Conservation (phyloP, 176 grass and related monocot genomes). For the Bonia amplexicaulis region DNA sequence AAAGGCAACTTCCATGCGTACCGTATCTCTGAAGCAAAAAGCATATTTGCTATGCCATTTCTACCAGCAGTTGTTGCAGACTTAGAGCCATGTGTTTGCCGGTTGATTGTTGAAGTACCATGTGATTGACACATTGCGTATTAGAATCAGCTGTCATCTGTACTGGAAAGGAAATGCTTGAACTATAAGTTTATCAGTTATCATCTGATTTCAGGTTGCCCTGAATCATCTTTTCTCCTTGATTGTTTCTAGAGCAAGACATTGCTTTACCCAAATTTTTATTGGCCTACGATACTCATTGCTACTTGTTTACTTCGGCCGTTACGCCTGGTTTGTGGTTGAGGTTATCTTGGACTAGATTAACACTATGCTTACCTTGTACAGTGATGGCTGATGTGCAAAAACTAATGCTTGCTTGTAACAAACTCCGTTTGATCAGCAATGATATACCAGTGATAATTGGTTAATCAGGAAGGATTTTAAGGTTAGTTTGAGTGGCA, state of each 20-base stretch:
- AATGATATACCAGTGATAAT: not conserved
- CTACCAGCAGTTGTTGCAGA: not conserved
- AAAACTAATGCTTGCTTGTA: not conserved
- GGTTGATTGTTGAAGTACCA: conserved; percentile 24
- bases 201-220: not conserved
- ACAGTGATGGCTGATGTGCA: not conserved
- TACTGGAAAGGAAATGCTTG: conserved; percentile 22
- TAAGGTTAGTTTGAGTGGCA: not conserved
- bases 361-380: not conserved
- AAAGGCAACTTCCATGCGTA: not conserved
- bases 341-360: not conserved
- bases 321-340: not conserved
- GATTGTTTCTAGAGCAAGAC: not conserved
- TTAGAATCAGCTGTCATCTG: conserved; percentile 19
- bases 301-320: not conserved
- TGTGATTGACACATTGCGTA: conserved; percentile 3
- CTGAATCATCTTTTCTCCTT: not conserved
- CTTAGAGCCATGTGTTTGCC: not conserved
- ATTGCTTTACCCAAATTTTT: not conserved
- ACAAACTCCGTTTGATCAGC: not conserved
- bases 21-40: not conserved
- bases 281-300: not conserved
- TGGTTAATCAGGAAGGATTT: not conserved
- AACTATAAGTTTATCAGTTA: not conserved
- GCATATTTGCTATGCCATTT: not conserved